Base-by-base conservation (phyloP, 2,329 filamentous ascomycete species). In the Fusarium bulbicola region DNA sequence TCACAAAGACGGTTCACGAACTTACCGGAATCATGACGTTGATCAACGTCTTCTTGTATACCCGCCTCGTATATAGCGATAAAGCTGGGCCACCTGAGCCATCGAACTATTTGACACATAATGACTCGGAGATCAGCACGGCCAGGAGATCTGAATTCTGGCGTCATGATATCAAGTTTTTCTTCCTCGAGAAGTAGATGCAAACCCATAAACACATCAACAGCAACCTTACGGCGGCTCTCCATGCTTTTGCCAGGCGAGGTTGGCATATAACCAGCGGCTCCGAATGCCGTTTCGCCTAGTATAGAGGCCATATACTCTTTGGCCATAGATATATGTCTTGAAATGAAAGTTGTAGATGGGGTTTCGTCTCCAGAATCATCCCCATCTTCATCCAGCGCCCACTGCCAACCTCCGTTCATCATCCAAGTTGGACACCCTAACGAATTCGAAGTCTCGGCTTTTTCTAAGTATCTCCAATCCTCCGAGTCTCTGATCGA, bases 141-240 rank as follows among this genome's bases (percentile, higher is more conserved):
- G 0, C 86, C 84, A 1, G 84, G 83, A 7, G 85, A 84, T 5
- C 77, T 73, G 43, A 83, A 82, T 57, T 87, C 85, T 1, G 85
- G 82, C 1, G 82, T 81, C 70, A 86, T 85, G 9, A 91, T 88
- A 68, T 93, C 90, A 4, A 99, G 87, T 79, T 97, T 98, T 70
- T 93, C 88, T 80, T 99, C 96, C 80, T 99, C 95, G 0, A 93
- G 88, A n/a, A 97, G 85, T 7, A 98, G 85, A 82, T 99, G 96
- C 18, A 99, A 85, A 2, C 90, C 92, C 72, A 97, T 85, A 42
- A 95, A 88, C 58, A 93, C 86, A 77, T 93, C 89, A 79, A 92
- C 84, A 39, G 92, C 86, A 61, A 90, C 83, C 77, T 86, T 91
- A 63, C 88, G 86, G 47, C 90, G 88, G 56, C 86, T 85, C 63